phyloP scores from a whole-genome alignment of 2,329 filamentous ascomycete genomes.

The Ascochyta koolunga region DNA sequence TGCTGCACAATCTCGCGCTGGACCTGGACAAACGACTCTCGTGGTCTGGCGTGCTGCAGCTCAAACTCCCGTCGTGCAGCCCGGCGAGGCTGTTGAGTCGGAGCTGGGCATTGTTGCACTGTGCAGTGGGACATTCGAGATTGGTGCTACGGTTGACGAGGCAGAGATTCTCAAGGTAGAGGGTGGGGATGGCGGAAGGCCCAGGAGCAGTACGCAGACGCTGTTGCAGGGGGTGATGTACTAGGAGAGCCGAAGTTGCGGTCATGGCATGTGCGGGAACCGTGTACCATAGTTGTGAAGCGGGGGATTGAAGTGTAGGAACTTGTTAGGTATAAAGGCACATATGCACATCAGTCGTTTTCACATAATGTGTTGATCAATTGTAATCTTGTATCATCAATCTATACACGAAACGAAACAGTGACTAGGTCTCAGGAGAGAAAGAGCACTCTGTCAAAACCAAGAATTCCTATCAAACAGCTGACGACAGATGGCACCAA shows the following conservation, averaged over 20 bases:
- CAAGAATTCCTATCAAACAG: too few species aligned
- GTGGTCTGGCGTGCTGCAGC: conserved; percentile 85
- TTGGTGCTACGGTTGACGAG: conserved; percentile 83
- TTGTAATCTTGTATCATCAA: background rate
- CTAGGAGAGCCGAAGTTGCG: conserved; percentile 48
- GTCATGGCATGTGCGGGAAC: conserved; percentile 54
- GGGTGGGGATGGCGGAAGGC: conserved; percentile 22
- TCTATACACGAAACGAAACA: too few species aligned
- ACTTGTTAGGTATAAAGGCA: background rate
- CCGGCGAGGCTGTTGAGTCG: conserved; percentile 65
- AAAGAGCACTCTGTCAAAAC: too few species aligned
- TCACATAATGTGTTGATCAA: background rate
- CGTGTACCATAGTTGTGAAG: conserved; percentile 52
- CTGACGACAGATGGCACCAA: too few species aligned
- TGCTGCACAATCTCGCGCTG: conserved; percentile 73
- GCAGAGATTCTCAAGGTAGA: conserved; percentile 58
- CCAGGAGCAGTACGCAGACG: conserved; percentile 33
- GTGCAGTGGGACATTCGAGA: conserved; percentile 81
- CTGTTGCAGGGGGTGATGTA: conserved; percentile 36
- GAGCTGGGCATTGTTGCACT: conserved; percentile 75
- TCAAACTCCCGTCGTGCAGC: conserved; percentile 67
- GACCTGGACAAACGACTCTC: conserved; percentile 82
- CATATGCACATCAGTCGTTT: background rate
- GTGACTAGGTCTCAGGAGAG: too few species aligned
- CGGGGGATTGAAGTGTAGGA: background rate